Evolutionary conservation across 352 stramenopile genomes (phyloP), one percentile per base, ranked within the genome.

Genomic region (Discostella stelligera): DNA sequence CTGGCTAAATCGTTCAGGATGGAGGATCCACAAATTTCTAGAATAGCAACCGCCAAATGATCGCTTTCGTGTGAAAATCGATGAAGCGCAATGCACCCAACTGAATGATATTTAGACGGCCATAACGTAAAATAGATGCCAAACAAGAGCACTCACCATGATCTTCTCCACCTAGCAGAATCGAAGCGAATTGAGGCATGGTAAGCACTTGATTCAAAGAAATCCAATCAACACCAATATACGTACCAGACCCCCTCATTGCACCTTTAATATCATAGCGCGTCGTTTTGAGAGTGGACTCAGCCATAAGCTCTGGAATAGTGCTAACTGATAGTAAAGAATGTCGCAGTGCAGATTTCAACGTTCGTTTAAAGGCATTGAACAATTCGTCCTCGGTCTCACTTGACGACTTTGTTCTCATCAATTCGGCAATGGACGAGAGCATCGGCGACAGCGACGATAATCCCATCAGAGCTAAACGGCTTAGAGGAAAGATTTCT

Each of bases 201-300:
- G 11, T 44, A 6, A 44, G 37, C 37, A 44, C 11, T 14, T 44
- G 27, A 32, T 32, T 32, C 27, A 6, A 32, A 6, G 27, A 32
- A 32, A 32, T 5, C 27, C 27, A 32, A 32, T 32, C 27, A 32
- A 32, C 27, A 6, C 2, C 27, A 32, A 14, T 44, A 14, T 44
- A 44, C 37, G 37, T 10, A 44, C 37, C 87, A 13, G 87, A 84
- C 16, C 79, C 85, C 37, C 87, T 55, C 79, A 91, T 89, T 11
- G 87, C 78, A 16, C 87, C 87, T 54, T 78, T 75, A 53, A 91
- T 90, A 64, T 93, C 87, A 78, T 85, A 91, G 13, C 72, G 53
- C 20, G 79, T 81, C 48, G 52, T 67, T 25, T 75, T 32, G 11
- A 93, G 76, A 13, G 81, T 83, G 5, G 83, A 90, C 39, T 71